These are phyloP conservation scores for Trypethelium eluteriae DNA, from an alignment of 495 filamentous ascomycete genomes.

Conservation along the genomic window DNA sequence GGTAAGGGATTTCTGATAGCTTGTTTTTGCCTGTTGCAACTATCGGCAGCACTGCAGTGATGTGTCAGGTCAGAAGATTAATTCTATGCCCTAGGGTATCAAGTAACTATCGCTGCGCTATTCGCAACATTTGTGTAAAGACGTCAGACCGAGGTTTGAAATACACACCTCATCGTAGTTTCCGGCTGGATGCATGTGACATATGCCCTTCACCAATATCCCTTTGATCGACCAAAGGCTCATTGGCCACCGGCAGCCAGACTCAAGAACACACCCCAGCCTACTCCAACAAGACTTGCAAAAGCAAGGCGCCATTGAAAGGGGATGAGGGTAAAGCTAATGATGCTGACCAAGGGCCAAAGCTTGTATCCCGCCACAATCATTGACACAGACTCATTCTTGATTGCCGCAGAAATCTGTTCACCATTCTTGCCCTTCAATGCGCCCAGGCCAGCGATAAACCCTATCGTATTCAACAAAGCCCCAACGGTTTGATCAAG, in stretches of 20 bases:
- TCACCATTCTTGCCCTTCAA: constrained; percentile 32
- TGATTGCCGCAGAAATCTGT: constrained; percentile 15
- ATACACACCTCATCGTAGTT: too few relatives aligned
- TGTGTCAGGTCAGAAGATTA: background rate
- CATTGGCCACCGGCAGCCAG: constrained; percentile 13
- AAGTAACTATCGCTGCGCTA: background rate
- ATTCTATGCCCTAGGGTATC: background rate
- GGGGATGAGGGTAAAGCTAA: constrained; percentile 75
- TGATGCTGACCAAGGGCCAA: constrained; percentile 71
- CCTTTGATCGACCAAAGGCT: background rate
- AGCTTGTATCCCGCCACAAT: constrained; percentile 69
- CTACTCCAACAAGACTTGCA: constrained; percentile 70
- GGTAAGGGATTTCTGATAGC: too few relatives aligned
- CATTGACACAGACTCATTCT: constrained; percentile 59
- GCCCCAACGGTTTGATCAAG: constrained; percentile 77
- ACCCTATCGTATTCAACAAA: constrained; percentile 68
- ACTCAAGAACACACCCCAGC: constrained; percentile 84
- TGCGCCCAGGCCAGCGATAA: constrained; percentile 53
- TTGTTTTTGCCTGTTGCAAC: too few relatives aligned
- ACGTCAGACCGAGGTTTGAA: background rate
- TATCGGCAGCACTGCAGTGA: background rate
- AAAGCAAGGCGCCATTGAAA: constrained; percentile 68
- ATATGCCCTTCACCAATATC: too few relatives aligned
- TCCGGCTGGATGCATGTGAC: too few relatives aligned
- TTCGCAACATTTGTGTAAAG: background rate